phyloP scores from a whole-genome alignment of 495 filamentous ascomycete genomes.

The Haplographium delicatum region DNA sequence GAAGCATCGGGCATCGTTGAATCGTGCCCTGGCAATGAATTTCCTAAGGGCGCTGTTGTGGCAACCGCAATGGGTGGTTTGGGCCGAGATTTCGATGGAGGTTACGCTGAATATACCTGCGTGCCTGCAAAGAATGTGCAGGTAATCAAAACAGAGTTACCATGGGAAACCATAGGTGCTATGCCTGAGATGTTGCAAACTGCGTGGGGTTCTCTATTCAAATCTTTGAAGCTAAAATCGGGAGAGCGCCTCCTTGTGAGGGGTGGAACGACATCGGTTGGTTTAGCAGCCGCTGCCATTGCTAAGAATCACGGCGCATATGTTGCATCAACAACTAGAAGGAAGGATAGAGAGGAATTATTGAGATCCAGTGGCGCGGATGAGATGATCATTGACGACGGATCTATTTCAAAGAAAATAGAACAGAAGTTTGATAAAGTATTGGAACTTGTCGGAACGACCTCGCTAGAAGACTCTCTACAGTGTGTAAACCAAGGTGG shows the following conservation, averaged over 20 bases:
- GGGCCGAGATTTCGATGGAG: constrained; percentile 45
- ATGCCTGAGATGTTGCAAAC: constrained; percentile 54
- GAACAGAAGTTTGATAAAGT: constrained; percentile 39
- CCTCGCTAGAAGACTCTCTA: constrained; percentile 39
- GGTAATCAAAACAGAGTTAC: constrained; percentile 31
- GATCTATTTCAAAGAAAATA: constrained; percentile 24
- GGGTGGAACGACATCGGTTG: constrained; percentile 42
- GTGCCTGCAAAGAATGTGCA: constrained; percentile 40
- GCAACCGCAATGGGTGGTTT: constrained; percentile 51
- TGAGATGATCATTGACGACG: constrained; percentile 29
- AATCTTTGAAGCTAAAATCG: constrained; percentile 31
- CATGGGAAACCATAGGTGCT: constrained; percentile 42
- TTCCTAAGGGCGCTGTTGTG: constrained; percentile 38
- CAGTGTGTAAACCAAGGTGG: constrained; percentile 34
- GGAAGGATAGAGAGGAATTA: constrained; percentile 30
- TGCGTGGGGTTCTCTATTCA: constrained; percentile 42
- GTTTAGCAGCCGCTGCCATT: constrained; percentile 43
- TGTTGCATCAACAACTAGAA: constrained; percentile 39
- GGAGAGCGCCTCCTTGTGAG: constrained; percentile 44
- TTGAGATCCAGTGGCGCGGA: constrained; percentile 35
- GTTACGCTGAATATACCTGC: constrained; percentile 50
- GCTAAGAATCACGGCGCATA: constrained; percentile 36
- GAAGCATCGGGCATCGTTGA: constrained; percentile 44
- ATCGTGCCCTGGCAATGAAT: constrained; percentile 34
- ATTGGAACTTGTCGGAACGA: constrained; percentile 27